phyloP scores from a whole-genome alignment of 345 rosid species.

The Acer yangbiense region DNA sequence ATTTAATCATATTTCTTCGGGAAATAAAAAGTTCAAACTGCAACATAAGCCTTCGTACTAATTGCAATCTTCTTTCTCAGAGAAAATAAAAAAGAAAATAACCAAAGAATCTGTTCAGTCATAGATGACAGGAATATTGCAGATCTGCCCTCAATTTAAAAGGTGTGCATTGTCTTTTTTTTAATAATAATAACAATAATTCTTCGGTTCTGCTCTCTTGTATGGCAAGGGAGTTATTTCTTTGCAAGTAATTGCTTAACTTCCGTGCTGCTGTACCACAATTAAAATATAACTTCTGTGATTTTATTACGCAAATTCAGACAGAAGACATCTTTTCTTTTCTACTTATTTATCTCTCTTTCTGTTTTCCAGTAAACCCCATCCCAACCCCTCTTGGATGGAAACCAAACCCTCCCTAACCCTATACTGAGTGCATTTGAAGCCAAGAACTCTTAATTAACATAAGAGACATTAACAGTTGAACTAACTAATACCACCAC shows the following conservation, averaged over 20 bases:
- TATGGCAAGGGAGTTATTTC: background rate
- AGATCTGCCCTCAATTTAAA: background rate
- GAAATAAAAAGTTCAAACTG: background rate
- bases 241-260: background rate
- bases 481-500: background rate
- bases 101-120: background rate
- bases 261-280: background rate
- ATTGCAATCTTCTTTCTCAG: background rate
- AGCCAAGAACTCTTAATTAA: background rate
- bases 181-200: no score
- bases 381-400: background rate
- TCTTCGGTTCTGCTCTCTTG: background rate
- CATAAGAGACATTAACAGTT: background rate
- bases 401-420: background rate
- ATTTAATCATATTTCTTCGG: background rate
- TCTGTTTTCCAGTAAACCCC: background rate
- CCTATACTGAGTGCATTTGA: background rate
- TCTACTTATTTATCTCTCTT: background rate
- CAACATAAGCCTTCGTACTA: background rate
- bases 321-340: background rate
- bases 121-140: background rate
- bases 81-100: background rate
- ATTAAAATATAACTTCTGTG: background rate
- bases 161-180: background rate
- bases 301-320: background rate